Conservation (phyloP, 2,329 filamentous ascomycete species). For the Xylariaceae sp. region DNA sequence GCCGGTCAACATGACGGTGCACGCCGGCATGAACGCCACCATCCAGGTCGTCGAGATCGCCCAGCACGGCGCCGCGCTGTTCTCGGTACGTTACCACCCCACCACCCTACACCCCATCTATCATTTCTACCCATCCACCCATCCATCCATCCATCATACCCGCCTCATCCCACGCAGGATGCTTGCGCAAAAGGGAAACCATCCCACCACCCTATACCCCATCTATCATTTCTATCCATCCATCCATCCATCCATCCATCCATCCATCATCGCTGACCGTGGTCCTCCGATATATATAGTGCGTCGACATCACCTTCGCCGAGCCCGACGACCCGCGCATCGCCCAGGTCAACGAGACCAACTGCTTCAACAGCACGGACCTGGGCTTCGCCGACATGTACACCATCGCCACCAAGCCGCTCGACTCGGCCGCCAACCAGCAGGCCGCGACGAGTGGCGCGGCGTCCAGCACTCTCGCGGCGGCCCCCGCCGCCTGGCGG, state of each 20-base stretch:
- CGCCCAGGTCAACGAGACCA: constrained; percentile 64
- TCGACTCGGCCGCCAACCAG: constrained; percentile 29
- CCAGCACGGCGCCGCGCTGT: constrained; percentile 63
- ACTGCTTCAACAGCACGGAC: constrained; percentile 82
- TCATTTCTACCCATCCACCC: too few relatives aligned
- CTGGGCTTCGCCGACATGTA: constrained; percentile 74
- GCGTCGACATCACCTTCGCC: constrained; percentile 89
- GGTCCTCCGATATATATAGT: too few relatives aligned
- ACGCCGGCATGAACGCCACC: constrained; percentile 74
- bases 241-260: too few relatives aligned
- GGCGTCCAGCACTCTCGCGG: constrained; percentile 15
- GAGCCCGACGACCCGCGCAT: constrained; percentile 64
- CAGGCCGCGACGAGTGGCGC: constrained; percentile 25
- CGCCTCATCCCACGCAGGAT: too few relatives aligned
- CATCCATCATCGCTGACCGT: too few relatives aligned
- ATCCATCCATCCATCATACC: too few relatives aligned
- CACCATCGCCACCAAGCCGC: constrained; percentile 48
- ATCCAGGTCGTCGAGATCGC: constrained; percentile 68
- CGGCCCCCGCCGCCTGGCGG: constrained; percentile 17
- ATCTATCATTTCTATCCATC: too few relatives aligned
- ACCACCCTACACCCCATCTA: background rate
- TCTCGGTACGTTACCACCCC: constrained; percentile 47
- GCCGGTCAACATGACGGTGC: constrained; percentile 61
- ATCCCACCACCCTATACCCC: too few relatives aligned
- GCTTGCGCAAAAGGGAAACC: too few relatives aligned